A percentile compares a stretch with the other conserved stretches of the same genome.
phyloP scores from a whole-genome alignment of 202 grass and related monocot genomes.

The Carex sylvatica region DNA sequence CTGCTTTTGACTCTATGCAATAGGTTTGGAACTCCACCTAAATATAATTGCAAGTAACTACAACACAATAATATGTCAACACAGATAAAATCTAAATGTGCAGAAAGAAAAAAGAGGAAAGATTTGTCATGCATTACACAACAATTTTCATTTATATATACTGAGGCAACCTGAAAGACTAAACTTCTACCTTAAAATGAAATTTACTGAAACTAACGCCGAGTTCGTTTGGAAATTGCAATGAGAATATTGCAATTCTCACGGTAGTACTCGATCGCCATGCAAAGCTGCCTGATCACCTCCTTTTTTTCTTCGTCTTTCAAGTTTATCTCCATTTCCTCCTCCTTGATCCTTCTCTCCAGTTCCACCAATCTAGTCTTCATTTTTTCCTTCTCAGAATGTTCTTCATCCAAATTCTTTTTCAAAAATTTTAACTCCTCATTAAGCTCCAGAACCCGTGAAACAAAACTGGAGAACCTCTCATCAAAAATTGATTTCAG shows the following conservation, averaged over 20 bases:
- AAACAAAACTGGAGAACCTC: conserved; percentile 25
- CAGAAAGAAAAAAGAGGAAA: background rate
- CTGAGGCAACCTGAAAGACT: background rate
- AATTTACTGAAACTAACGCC: conserved; percentile 6
- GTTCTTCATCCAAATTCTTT: conserved; percentile 35
- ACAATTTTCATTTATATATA: background rate
- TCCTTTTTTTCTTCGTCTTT: conserved; percentile 84
- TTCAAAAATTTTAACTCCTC: conserved; percentile 49
- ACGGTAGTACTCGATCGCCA: conserved; percentile 66
- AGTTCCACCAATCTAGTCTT: conserved; percentile 24
- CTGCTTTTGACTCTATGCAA: background rate
- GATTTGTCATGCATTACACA: conserved; percentile 4
- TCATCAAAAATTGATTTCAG: conserved; percentile 37
- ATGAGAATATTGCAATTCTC: conserved; percentile 58
- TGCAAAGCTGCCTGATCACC: conserved; percentile 86
- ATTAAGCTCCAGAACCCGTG: conserved; percentile 36
- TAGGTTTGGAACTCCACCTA: background rate
- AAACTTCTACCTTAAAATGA: conserved; percentile 5
- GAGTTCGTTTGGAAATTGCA: conserved; percentile 18
- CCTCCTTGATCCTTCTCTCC: conserved; percentile 39
- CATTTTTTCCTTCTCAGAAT: conserved; percentile 58
- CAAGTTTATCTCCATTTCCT: conserved; percentile 47
- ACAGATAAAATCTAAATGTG: background rate
- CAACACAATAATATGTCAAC: background rate
- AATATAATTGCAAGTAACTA: background rate